Base-by-base conservation (phyloP, 495 filamentous ascomycete species). In the Amniculicola lignicola region DNA sequence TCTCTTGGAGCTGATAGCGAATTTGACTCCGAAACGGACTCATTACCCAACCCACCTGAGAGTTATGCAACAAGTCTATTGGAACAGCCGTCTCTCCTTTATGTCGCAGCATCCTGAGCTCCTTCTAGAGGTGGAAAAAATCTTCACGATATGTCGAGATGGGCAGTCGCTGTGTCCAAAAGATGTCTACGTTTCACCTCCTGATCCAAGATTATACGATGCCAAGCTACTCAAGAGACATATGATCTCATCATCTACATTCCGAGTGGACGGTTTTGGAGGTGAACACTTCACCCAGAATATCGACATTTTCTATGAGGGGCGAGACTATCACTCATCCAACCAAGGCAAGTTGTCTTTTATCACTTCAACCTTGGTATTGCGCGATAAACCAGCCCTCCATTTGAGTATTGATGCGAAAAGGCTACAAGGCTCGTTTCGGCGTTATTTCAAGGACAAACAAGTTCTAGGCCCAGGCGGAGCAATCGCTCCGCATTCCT, bases 251-350 rank as follows among this genome's bases (percentile, higher is more conserved):
- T 2, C 45, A 2, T 51, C 45, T 2, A 28, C 21, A 0, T 80
- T 80, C 59, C 72, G 73, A 14, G 67, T 77, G 1, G 62, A 69
- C 11, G 74, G 71, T 0, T 86, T 79, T 57, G 82, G 81, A 6
- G 77, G 77, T 0, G 82, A 84, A 55, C 41, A 64, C 9, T 64
- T 74, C 57, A 78, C 67, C 0, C 40, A 52, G 0, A 24, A n/a
- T 0, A 14, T 61, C 27, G 79, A 83, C 59, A 4, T 6, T 11
- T 5, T 11, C 0, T 80, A 77, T 41, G 27, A 18, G 2, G 25
- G 38, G 18, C 24, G 65, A 24, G 58, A 59, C 50, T 31, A n/a
- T n/a, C n/a, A n/a, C n/a, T n/a, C n/a, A n/a, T n/a, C n/a, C n/a
- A n/a, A n/a, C n/a, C n/a, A n/a, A n/a, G n/a, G n/a, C n/a, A n/a